Conservation (phyloP, 148 eudicot species). For the Pharnaceum exiguum region DNA sequence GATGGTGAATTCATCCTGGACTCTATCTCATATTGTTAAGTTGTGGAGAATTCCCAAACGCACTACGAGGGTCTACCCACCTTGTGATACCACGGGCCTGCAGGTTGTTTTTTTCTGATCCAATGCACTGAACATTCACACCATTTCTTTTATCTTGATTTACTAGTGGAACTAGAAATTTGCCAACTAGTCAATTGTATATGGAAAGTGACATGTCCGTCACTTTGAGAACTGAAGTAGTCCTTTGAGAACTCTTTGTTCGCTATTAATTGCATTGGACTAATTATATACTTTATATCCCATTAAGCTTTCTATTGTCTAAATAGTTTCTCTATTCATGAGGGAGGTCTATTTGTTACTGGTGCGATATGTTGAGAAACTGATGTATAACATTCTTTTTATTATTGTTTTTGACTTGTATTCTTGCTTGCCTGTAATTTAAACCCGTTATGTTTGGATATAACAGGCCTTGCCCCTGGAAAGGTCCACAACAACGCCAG, state of each 20-base stretch:
- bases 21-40: constrained; percentile 75
- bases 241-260: too few relatives aligned
- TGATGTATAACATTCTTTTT: too few relatives aligned
- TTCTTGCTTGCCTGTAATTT: background rate
- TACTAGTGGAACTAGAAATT: background rate
- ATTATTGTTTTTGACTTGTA: too few relatives aligned
- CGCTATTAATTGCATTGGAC: too few relatives aligned
- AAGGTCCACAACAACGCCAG: constrained; percentile 40
- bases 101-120: constrained; percentile 52
- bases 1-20: constrained; percentile 99
- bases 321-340: too few relatives aligned
- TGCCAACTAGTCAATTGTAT: too few relatives aligned
- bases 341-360: background rate
- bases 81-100: constrained; percentile 90
- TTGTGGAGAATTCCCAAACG: constrained; percentile 81
- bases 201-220: too few relatives aligned
- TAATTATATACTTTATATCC: too few relatives aligned
- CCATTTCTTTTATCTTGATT: too few relatives aligned
- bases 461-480: constrained; percentile 75
- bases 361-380: background rate
- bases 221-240: too few relatives aligned
- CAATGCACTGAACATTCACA: too few relatives aligned
- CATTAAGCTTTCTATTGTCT: too few relatives aligned
- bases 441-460: constrained; percentile 12
- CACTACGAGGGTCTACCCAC: constrained; percentile 78